Percentiles rank a stretch among this genome's conserved stretches.
These are phyloP conservation scores for Lactarius vividus DNA, from an alignment of 768 basidiomycete species.

Conservation along the genomic window DNA sequence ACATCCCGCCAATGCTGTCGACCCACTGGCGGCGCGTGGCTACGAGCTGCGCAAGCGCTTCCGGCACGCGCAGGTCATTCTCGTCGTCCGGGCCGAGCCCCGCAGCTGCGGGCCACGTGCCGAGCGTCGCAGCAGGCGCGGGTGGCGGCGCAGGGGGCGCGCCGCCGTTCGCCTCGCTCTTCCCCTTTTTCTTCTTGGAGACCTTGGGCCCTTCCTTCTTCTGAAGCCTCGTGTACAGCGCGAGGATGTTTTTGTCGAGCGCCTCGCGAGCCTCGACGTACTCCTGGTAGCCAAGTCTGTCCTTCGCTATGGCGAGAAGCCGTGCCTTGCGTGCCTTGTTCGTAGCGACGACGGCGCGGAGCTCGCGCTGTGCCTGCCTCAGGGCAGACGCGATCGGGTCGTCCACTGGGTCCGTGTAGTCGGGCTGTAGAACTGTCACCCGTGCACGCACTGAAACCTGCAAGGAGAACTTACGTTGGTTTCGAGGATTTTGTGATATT, in stretches of 20 bases:
- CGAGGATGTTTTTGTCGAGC: slow-evolving; percentile 80
- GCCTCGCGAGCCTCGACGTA: slow-evolving; percentile 82
- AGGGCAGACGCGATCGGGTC: slow-evolving; percentile 92
- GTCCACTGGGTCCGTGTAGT: slow-evolving; percentile 77
- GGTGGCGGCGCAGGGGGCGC: slow-evolving; percentile 20
- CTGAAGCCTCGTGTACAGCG: slow-evolving; percentile 74
- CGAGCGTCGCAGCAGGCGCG: slow-evolving; percentile 35
- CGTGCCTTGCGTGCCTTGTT: slow-evolving; percentile 83
- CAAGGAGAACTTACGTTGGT: slow-evolving; percentile 54
- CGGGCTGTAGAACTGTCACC: slow-evolving; percentile 46
- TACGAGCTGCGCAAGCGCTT: slow-evolving; percentile 69
- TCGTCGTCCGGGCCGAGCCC: slow-evolving; percentile 70
- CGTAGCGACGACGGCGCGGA: slow-evolving; percentile 69
- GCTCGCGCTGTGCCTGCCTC: slow-evolving; percentile 80
- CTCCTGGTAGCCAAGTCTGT: slow-evolving; percentile 88
- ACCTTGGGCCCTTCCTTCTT: slow-evolving; percentile 76
- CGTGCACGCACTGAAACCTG: slow-evolving; percentile 21
- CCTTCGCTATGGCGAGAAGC: slow-evolving; percentile 72
- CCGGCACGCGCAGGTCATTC: slow-evolving; percentile 57
- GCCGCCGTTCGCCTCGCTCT: slow-evolving; percentile 33
- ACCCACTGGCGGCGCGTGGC: slow-evolving; percentile 79
- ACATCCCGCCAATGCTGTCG: slow-evolving; percentile 66
- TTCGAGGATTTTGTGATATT: slow-evolving; percentile 69
- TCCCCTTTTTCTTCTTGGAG: slow-evolving; percentile 66
- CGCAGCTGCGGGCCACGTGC: slow-evolving; percentile 67